Percentiles rank a stretch among this genome's conserved stretches.
Conservation (phyloP, 2,329 filamentous ascomycete species). For the Penicillium nordicum region DNA sequence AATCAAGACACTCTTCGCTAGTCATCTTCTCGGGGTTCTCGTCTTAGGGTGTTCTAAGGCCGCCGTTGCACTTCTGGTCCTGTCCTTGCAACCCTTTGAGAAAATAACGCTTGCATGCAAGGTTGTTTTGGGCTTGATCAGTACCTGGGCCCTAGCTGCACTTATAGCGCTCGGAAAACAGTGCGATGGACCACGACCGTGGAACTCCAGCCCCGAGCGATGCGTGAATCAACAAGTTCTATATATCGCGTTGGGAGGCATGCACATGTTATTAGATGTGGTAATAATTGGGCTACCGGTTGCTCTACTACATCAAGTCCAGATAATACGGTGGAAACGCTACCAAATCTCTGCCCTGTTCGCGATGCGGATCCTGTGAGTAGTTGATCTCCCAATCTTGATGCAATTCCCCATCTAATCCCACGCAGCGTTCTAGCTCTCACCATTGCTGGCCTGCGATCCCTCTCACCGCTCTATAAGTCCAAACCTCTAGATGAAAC, state of each 20-base stretch:
- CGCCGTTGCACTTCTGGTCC: constrained; percentile 6
- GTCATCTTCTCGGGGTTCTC: constrained; percentile 8
- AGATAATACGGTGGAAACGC: constrained; percentile 8
- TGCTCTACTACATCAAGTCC: constrained; percentile 10
- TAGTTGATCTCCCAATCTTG: neutral
- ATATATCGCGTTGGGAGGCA: constrained; percentile 1
- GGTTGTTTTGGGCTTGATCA: constrained; percentile 2
- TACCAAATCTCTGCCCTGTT: constrained; percentile 10
- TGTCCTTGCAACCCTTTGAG: constrained; percentile 8
- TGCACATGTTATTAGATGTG: constrained; percentile 9
- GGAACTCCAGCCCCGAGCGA: constrained; percentile 1
- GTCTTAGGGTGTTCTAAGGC: constrained; percentile 10
- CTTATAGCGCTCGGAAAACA: constrained; percentile 7
- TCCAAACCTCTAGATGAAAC: neutral
- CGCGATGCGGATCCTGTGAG: constrained; percentile 10
- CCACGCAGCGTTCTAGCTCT: constrained; percentile 6
- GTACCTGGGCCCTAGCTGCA: constrained; percentile 1
- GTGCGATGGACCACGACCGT: constrained; percentile 4
- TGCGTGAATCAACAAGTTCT: constrained; percentile 9
- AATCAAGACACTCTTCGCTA: constrained; percentile 3
- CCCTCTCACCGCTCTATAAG: neutral
- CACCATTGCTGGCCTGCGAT: constrained; percentile 6
- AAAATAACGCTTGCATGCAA: constrained; percentile 5
- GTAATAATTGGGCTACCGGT: constrained; percentile 5
- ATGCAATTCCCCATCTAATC: neutral